phyloP scores from a whole-genome alignment of 2,329 filamentous ascomycete species.

The Aureobasidium sp. region DNA sequence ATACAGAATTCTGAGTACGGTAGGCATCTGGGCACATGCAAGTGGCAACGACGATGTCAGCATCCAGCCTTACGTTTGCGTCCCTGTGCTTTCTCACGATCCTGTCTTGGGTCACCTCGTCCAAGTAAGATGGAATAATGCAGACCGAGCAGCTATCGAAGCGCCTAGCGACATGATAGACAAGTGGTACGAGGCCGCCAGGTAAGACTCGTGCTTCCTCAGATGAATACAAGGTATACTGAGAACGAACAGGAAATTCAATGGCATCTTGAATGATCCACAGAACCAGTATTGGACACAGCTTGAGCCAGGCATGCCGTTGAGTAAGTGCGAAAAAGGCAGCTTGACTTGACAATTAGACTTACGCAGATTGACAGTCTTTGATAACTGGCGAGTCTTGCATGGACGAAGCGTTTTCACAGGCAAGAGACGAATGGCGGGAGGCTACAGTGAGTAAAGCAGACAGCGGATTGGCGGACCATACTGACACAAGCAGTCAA shows the following conservation, averaged over 20 bases:
- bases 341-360: not conserved
- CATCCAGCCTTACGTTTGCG: conserved; percentile 63
- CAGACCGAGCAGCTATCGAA: conserved; percentile 68
- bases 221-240: not conserved
- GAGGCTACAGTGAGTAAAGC: conserved; percentile 69
- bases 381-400: conserved; percentile 92
- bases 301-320: conserved; percentile 66
- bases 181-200: conserved; percentile 73
- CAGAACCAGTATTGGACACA: conserved; percentile 73
- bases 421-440: conserved; percentile 80
- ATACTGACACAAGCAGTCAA: conserved; percentile 49
- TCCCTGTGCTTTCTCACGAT: conserved; percentile 65
- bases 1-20: conserved; percentile 51
- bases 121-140: conserved; percentile 87
- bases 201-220: conserved; percentile 18
- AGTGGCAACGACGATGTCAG: conserved; percentile 80
- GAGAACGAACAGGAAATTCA: conserved; percentile 50
- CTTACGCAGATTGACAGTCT: conserved; percentile 49
- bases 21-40: conserved; percentile 67
- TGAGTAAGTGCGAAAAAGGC: conserved; percentile 51
- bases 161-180: conserved; percentile 45
- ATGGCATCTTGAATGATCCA: conserved; percentile 58
- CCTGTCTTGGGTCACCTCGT: conserved; percentile 38
- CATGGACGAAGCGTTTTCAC: conserved; percentile 81
- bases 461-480: not conserved